Evolutionary conservation across 2,329 filamentous ascomycete species (phyloP), one percentile per base, ranked within the genome.

Genomic region (Rhinocladiella similis): DNA sequence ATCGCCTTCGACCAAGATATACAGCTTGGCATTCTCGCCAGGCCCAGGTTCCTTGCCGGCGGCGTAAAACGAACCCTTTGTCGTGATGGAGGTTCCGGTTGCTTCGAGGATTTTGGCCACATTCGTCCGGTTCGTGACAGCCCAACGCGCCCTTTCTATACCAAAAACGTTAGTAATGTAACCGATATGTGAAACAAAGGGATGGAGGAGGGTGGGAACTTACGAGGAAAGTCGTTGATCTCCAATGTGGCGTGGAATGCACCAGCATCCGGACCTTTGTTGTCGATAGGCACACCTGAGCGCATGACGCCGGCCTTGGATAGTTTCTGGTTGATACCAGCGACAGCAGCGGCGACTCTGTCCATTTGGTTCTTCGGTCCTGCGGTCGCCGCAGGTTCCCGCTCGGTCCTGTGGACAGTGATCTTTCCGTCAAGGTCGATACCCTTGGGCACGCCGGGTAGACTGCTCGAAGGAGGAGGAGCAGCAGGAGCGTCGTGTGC

Each of bases 41-140:
- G 87, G 73, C 6, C 81, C 84, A 1, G 91, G 91, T 63, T 90
- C 87, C 71, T 96, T 96, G 63, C 91, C 92, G 1, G 85, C 69
- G 1, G 87, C 73, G 67, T 97, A 97, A 72, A 91, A 97, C 59
- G 83, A 94, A 64, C 94, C 94, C 78, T 99, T 99, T 43, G 91
- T 97, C 0, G 94, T 99, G 71, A 99, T 99, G 5, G 91, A 96
- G 1, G 92, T 96, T 39, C 91, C 93, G 0, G 93, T 97, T 9
- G 90, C 84, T 69, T 99, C 94, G 63, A 99, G 82, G 66, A 99
- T 97, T 80, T 97, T 99, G 65, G 93, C 92, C 55, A 99, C 94
- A 68, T 99, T 99, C 35, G 94, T 97, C 63, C 94, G 86, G 73
- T 99, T 99, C 38, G 94, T 99, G 76, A 99, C 94, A 10, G 91